A percentile compares a stretch with the other conserved stretches of the same genome.
Conservation (phyloP, 2,329 filamentous ascomycete species). For the Cercospora sp. region DNA sequence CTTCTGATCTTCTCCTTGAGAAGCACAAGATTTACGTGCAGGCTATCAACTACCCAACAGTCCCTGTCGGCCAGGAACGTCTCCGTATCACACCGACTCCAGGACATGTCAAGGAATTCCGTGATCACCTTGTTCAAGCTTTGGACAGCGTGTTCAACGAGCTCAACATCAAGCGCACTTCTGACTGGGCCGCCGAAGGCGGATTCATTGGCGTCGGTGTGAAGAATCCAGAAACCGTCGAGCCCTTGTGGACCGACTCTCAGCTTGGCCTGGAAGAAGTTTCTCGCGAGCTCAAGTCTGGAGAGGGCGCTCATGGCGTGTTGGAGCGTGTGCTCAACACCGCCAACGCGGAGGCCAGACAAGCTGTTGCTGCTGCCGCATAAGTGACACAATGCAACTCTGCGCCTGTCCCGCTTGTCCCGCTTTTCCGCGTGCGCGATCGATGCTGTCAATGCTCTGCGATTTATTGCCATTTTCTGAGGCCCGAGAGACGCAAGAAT, state of each 20-base stretch:
- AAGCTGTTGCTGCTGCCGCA: slow-evolving; percentile 47
- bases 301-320: slow-evolving; percentile 46
- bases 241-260: slow-evolving; percentile 86
- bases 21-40: slow-evolving; percentile 96
- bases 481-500: background rate
- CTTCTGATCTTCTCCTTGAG: slow-evolving; percentile 86
- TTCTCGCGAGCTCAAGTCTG: slow-evolving; percentile 60
- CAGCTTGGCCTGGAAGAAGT: slow-evolving; percentile 78
- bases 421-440: background rate
- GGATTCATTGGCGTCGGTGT: slow-evolving; percentile 95
- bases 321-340: slow-evolving; percentile 53
- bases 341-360: slow-evolving; percentile 46
- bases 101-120: slow-evolving; percentile 81
- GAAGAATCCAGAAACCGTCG: slow-evolving; percentile 57
- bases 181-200: slow-evolving; percentile 85
- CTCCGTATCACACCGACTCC: slow-evolving; percentile 95
- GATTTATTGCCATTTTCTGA: slow-evolving; percentile 5
- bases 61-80: slow-evolving; percentile 95
- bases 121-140: slow-evolving; percentile 80
- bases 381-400: background rate
- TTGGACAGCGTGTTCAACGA: slow-evolving; percentile 86
- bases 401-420: background rate
- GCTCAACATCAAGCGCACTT: slow-evolving; percentile 87
- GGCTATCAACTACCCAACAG: slow-evolving; percentile 98
- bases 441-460: background rate